Evolutionary conservation across 2,329 filamentous ascomycete genomes (phyloP).

Genomic region (Apiospora hydei): DNA sequence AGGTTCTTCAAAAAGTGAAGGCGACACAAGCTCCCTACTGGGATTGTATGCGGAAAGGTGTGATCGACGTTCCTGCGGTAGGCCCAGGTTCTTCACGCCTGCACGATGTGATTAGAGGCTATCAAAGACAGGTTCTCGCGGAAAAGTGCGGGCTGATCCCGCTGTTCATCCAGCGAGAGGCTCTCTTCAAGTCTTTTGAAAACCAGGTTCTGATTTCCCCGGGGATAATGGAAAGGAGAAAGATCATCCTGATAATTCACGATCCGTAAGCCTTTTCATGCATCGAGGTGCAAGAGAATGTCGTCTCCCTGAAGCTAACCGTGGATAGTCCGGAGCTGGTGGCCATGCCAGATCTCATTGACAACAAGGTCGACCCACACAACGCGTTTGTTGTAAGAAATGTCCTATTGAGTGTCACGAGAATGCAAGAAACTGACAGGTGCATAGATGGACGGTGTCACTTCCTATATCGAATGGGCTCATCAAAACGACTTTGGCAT

Average conservation of each 20-base stretch:
- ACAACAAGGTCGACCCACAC: constrained; percentile 78
- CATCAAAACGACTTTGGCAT: constrained; percentile 78
- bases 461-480: constrained; percentile 86
- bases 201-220: constrained; percentile 87
- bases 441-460: constrained; percentile 78
- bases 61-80: constrained; percentile 62
- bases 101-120: constrained; percentile 80
- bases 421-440: constrained; percentile 35
- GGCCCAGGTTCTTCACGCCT: constrained; percentile 67
- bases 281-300: background rate
- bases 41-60: constrained; percentile 82
- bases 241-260: constrained; percentile 86
- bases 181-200: constrained; percentile 78
- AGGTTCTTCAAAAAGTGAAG: constrained; percentile 65
- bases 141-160: constrained; percentile 80
- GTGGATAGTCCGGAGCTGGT: constrained; percentile 69
- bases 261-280: constrained; percentile 71
- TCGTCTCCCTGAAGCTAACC: background rate
- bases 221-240: constrained; percentile 69
- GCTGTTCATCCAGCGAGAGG: constrained; percentile 78
- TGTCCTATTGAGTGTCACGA: background rate
- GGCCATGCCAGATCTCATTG: constrained; percentile 71
- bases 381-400: constrained; percentile 86
- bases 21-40: constrained; percentile 75
- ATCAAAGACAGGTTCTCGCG: constrained; percentile 75